A percentile compares a stretch with the other conserved stretches of the same genome.
Evolutionary conservation across 352 stramenopile species (phyloP).

Genomic region (Pythium sukuiense): DNA sequence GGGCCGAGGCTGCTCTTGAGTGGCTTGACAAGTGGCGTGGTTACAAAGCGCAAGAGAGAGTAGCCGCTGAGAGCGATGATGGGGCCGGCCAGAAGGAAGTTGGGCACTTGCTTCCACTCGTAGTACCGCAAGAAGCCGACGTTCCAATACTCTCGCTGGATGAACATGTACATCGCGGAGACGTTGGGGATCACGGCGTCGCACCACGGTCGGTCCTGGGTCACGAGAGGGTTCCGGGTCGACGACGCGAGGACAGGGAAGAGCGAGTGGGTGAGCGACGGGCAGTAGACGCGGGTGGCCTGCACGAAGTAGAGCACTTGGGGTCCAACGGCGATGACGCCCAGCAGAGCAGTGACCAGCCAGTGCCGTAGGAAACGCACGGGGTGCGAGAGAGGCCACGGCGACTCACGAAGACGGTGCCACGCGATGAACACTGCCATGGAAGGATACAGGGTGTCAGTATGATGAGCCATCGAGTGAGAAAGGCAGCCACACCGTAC

Average conservation of each 20-base stretch:
- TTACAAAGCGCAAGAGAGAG: constrained; percentile 54
- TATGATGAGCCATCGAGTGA: background rate
- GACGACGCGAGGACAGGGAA: background rate
- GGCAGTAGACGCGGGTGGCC: constrained; percentile 64
- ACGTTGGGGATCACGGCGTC: constrained; percentile 59
- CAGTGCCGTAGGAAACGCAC: constrained; percentile 55
- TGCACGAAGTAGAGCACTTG: constrained; percentile 74
- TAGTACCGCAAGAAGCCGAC: constrained; percentile 94
- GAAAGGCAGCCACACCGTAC: constrained; percentile 48
- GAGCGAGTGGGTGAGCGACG: constrained; percentile 35
- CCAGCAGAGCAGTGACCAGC: constrained; percentile 58
- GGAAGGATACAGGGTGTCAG: constrained; percentile 16
- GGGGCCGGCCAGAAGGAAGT: constrained; percentile 92
- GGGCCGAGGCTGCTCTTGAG: constrained; percentile 10
- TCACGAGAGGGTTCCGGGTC: constrained; percentile 14
- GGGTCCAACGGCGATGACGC: constrained; percentile 54
- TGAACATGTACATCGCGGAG: constrained; percentile 91
- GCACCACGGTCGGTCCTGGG: constrained; percentile 72
- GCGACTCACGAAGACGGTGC: constrained; percentile 59
- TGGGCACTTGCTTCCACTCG: constrained; percentile 92
- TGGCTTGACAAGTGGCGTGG: background rate
- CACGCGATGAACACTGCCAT: constrained; percentile 72
- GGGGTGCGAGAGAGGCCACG: constrained; percentile 31
- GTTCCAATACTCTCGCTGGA: constrained; percentile 96
- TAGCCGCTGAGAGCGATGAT: constrained; percentile 73